Percentiles rank a stretch among this genome's conserved stretches.
Evolutionary conservation across 495 filamentous ascomycete species (phyloP).

Genomic region (Neurospora sp.): DNA sequence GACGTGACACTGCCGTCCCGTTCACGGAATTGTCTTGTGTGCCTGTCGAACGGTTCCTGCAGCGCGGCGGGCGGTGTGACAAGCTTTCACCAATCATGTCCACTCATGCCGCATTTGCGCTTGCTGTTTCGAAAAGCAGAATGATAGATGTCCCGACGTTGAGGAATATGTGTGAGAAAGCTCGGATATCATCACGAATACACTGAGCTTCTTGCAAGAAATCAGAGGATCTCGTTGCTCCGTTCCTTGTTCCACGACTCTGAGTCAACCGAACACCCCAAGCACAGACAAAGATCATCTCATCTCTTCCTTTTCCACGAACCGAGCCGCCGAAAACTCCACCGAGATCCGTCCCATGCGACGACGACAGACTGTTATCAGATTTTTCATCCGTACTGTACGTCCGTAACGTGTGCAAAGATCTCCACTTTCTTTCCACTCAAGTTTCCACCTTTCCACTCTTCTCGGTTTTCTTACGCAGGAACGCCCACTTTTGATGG

Average conservation of each 20-base stretch:
- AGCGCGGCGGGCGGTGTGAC: background rate
- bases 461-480: slow-evolving; percentile 1
- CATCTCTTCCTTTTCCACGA: background rate
- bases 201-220: background rate
- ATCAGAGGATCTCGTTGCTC: background rate
- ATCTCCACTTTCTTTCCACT: background rate
- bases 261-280: background rate
- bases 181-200: background rate
- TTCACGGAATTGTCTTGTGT: background rate
- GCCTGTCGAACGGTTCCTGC: background rate
- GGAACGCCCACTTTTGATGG: background rate
- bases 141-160: background rate
- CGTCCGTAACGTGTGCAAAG: background rate
- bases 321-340: background rate
- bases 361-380: background rate
- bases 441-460: background rate
- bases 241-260: background rate
- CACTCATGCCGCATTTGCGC: background rate
- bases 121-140: background rate
- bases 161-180: too few relatives aligned
- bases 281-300: background rate
- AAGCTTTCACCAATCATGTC: background rate
- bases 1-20: background rate
- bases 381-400: background rate
- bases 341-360: background rate